Evolutionary conservation across 2,329 filamentous ascomycete species (phyloP).

Genomic region (Chlorencoelia australis): DNA sequence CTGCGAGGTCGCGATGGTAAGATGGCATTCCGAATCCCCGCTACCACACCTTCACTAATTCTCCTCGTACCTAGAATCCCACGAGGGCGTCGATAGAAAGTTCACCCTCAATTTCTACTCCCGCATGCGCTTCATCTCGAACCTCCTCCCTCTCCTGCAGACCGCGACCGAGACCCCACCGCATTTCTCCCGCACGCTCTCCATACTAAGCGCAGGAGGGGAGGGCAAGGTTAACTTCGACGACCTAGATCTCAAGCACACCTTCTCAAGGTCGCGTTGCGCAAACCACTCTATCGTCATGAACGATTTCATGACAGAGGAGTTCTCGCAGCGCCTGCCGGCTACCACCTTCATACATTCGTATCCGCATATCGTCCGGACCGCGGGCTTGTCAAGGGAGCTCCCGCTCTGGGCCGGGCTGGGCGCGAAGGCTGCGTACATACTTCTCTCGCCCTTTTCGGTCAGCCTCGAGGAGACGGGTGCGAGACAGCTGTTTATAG

Average conservation of each 20-base stretch:
- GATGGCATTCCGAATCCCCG: slow-evolving; percentile 36
- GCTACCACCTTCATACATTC: not conserved
- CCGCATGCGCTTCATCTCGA: slow-evolving; percentile 45
- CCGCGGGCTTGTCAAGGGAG: slow-evolving; percentile 30
- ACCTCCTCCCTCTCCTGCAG: slow-evolving; percentile 45
- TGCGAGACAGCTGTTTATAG: slow-evolving; percentile 20
- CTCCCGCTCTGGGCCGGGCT: slow-evolving; percentile 19
- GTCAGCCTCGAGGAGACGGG: slow-evolving; percentile 23
- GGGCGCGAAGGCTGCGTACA: no score
- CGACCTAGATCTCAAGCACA: not conserved
- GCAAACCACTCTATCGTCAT: not conserved
- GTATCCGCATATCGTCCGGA: not conserved
- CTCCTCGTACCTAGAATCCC: slow-evolving; percentile 40
- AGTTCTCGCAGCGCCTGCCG: not conserved
- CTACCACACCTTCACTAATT: slow-evolving; percentile 42
- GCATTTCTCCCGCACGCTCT: slow-evolving; percentile 37
- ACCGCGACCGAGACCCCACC: slow-evolving; percentile 32
- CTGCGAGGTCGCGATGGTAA: slow-evolving; percentile 19
- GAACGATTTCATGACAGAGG: not conserved
- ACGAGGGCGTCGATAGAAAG: slow-evolving; percentile 22
- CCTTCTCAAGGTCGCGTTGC: not conserved
- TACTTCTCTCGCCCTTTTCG: no score
- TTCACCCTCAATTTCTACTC: slow-evolving; percentile 38
- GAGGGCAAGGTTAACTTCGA: not conserved
- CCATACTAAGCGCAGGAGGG: not conserved